Conservation (phyloP, 345 rosid genomes). For the Arabidopsis thaliana region TAIR10.1 NC_003074.8:20873501-20874000, state of each 20-base stretch:
- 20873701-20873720: background rate
- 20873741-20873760: background rate
- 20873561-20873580: background rate
- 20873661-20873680: background rate
- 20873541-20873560: background rate
- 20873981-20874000: too few species aligned
- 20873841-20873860: background rate
- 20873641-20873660: background rate
- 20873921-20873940: too few species aligned
- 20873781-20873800: background rate
- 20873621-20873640: background rate
- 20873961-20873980: too few species aligned
- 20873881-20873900: background rate
- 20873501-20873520: conserved; percentile 6
- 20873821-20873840: background rate
- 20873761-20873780: background rate
- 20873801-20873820: background rate
- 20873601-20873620: conserved; percentile 4
- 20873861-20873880: background rate
- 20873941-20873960: too few species aligned
- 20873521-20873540: background rate
- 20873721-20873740: background rate
- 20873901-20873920: too few species aligned
- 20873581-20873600: conserved; percentile 31
- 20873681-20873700: background rate